Conservation (phyloP, 1,284 basidiomycete genomes). For the Nidula niveotomentosa region DNA sequence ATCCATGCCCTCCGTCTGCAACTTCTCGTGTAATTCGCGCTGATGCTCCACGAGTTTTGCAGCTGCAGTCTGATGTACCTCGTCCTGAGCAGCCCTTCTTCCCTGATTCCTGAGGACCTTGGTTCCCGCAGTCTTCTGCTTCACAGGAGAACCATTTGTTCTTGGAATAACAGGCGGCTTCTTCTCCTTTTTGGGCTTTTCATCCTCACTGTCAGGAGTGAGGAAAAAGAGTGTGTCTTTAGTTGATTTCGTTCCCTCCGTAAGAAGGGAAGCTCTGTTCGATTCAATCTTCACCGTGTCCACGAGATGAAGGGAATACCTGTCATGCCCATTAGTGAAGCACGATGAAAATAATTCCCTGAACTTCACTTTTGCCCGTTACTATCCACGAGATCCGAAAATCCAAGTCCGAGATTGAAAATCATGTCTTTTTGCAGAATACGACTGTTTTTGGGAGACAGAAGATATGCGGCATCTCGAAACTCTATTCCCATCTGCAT, state of each 20-base stretch:
- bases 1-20: slow-evolving; percentile 84
- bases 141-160: slow-evolving; percentile 63
- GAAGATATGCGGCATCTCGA: slow-evolving; percentile 84
- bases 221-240: slow-evolving; percentile 92
- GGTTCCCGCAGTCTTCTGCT: slow-evolving; percentile 75
- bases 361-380: slow-evolving; percentile 59
- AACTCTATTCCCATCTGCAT: slow-evolving; percentile 91
- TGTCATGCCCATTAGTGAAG: slow-evolving; percentile 22
- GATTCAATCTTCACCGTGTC: slow-evolving; percentile 86
- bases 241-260: slow-evolving; percentile 79
- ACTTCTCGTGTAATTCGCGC: slow-evolving; percentile 74
- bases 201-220: slow-evolving; percentile 56
- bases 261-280: slow-evolving; percentile 72
- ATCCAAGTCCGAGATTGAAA: slow-evolving; percentile 83
- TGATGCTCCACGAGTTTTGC: slow-evolving; percentile 89
- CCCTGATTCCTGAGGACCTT: slow-evolving; percentile 87
- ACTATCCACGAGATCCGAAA: slow-evolving; percentile 77
- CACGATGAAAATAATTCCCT: too few relatives aligned
- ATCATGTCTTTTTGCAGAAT: slow-evolving; percentile 82
- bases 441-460: slow-evolving; percentile 81
- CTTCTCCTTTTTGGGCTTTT: slow-evolving; percentile 57
- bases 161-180: slow-evolving; percentile 53
- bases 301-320: slow-evolving; percentile 87
- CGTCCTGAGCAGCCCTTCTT: slow-evolving; percentile 79
- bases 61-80: slow-evolving; percentile 67